phyloP scores from a whole-genome alignment of 2,329 filamentous ascomycete species.

The Verticillium nubilum region DNA sequence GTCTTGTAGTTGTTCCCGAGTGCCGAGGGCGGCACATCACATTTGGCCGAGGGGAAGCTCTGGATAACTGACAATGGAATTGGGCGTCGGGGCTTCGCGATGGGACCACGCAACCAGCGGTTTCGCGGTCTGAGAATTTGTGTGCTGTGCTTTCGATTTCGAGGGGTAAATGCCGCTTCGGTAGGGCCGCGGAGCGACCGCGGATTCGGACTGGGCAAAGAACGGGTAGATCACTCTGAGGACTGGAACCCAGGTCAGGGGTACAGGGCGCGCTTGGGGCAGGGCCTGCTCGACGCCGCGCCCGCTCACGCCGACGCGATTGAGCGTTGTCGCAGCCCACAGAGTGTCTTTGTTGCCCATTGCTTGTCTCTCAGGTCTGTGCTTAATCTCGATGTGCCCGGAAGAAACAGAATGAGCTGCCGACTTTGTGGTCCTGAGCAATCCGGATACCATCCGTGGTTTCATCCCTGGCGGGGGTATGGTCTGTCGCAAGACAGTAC shows the following conservation, averaged over 20 bases:
- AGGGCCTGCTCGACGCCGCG: background rate
- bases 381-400: background rate
- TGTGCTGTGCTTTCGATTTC: background rate
- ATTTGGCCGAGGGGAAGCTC: background rate
- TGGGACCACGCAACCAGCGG: background rate
- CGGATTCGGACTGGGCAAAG: background rate
- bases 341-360: background rate
- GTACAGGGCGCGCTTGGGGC: background rate
- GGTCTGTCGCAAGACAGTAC: background rate
- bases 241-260: background rate
- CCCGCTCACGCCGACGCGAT: background rate
- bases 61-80: background rate
- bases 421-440: background rate
- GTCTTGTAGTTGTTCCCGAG: background rate
- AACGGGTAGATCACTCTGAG: background rate
- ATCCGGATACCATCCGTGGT: conserved; percentile 9
- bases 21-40: background rate
- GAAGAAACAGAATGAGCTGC: background rate
- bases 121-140: background rate
- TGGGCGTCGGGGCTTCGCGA: background rate
- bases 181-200: background rate
- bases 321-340: background rate
- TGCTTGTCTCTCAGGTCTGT: conserved; percentile 9
- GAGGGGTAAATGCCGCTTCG: background rate
- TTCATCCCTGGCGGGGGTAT: conserved; percentile 10